Evolutionary conservation across 306 rosid genomes (phyloP).

Genomic region (Lathyrus sativus): DNA sequence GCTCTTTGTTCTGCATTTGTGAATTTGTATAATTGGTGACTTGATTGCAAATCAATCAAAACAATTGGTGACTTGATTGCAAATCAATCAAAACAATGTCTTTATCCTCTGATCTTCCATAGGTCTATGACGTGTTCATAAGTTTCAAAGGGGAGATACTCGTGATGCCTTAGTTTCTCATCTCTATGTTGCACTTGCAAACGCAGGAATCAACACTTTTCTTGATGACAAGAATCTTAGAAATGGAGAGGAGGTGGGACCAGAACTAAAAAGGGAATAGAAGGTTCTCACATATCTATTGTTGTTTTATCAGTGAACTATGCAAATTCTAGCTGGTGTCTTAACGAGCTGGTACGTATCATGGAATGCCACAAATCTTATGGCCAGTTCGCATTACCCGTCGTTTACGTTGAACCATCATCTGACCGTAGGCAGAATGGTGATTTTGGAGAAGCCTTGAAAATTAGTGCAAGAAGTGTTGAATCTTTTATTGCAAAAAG

Average conservation of each 20-base stretch:
- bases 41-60: not conserved
- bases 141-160: constrained; percentile 12
- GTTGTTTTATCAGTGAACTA: not conserved
- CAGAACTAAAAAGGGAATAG: not conserved
- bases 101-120: not conserved
- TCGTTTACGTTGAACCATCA: constrained; percentile 9
- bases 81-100: not conserved
- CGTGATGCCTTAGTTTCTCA: not conserved
- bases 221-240: not conserved
- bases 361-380: not conserved
- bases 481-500: too few species aligned
- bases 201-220: not conserved
- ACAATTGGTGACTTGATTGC: not conserved
- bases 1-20: not conserved
- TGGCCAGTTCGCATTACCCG: not conserved
- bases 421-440: not conserved
- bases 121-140: constrained; percentile 28
- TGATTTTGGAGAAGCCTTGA: not conserved
- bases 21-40: not conserved
- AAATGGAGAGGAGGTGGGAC: not conserved
- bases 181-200: not conserved
- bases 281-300: not conserved
- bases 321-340: constrained; percentile 34
- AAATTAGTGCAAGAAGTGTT: not conserved
- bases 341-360: not conserved